phyloP scores from a whole-genome alignment of 2,329 filamentous ascomycete genomes.

The Calonectria fujianensis region DNA sequence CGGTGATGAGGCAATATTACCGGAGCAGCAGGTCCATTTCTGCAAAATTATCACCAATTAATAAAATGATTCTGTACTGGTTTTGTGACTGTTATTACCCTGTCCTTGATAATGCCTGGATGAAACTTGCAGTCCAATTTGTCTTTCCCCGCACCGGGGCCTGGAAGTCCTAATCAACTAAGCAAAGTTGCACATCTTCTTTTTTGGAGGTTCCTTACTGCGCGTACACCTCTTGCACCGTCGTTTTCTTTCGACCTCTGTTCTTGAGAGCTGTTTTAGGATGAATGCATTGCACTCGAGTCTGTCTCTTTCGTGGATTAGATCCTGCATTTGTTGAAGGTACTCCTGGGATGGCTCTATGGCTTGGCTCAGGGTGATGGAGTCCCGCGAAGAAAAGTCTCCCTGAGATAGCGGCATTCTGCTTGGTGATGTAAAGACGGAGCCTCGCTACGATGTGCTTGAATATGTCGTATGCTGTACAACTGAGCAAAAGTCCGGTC shows the following conservation, averaged over 20 bases:
- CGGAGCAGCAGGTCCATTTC: conserved; percentile 43
- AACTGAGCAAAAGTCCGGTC: background rate
- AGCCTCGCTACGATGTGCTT: background rate
- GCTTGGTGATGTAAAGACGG: background rate
- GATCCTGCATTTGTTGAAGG: background rate
- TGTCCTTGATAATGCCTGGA: background rate
- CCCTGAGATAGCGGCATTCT: conserved; percentile 18
- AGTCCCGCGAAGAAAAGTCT: background rate
- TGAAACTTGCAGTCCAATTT: conserved; percentile 10
- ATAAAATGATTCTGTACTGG: background rate
- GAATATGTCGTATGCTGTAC: background rate
- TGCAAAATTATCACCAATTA: background rate
- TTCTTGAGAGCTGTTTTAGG: background rate
- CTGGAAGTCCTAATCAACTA: conserved; percentile 7
- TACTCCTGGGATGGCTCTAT: conserved; percentile 11
- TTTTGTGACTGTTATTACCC: background rate
- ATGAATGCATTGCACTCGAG: background rate
- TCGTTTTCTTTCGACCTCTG: conserved; percentile 12
- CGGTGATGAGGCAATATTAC: background rate
- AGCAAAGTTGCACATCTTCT: background rate
- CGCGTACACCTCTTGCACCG: conserved; percentile 9
- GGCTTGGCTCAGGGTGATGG: background rate
- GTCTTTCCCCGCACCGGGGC: background rate
- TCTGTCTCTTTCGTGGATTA: background rate
- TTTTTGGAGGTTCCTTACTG: background rate